phyloP scores from a whole-genome alignment of 2,329 filamentous ascomycete genomes.

The Cercospora janseana region DNA sequence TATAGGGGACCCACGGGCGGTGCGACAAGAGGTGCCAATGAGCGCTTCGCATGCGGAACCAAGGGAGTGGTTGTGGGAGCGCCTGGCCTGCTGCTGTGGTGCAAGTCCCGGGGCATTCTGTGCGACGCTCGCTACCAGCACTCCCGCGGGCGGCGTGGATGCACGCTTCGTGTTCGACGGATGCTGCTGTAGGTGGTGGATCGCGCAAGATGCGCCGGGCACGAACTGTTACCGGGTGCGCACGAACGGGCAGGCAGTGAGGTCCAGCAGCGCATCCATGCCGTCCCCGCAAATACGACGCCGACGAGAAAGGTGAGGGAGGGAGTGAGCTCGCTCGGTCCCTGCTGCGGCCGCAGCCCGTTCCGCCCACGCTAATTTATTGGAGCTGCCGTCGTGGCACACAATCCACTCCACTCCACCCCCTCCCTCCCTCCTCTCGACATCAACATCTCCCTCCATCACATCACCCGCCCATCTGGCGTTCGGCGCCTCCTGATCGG shows the following conservation, averaged over 20 bases:
- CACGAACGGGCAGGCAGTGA: not conserved
- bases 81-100: constrained; percentile 9
- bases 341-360: not conserved
- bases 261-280: not conserved
- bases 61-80: constrained; percentile 11
- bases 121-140: constrained; percentile 14
- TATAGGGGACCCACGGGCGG: not conserved
- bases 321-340: too few relatives aligned
- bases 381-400: not conserved
- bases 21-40: constrained; percentile 11
- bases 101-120: constrained; percentile 13
- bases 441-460: not conserved
- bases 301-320: too few relatives aligned
- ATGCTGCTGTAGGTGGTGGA: not conserved
- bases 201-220: not conserved
- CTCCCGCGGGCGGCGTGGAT: not conserved
- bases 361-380: too few relatives aligned
- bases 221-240: constrained; percentile 7
- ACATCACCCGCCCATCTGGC: not conserved
- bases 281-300: not conserved
- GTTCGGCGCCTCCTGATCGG: not conserved
- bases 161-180: constrained; percentile 10
- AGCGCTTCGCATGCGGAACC: constrained; percentile 5
- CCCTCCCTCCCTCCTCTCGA: not conserved
- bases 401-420: not conserved